Conservation (phyloP, 2,329 filamentous ascomycete species). For the Lasiodiplodia gonubiensis region DNA sequence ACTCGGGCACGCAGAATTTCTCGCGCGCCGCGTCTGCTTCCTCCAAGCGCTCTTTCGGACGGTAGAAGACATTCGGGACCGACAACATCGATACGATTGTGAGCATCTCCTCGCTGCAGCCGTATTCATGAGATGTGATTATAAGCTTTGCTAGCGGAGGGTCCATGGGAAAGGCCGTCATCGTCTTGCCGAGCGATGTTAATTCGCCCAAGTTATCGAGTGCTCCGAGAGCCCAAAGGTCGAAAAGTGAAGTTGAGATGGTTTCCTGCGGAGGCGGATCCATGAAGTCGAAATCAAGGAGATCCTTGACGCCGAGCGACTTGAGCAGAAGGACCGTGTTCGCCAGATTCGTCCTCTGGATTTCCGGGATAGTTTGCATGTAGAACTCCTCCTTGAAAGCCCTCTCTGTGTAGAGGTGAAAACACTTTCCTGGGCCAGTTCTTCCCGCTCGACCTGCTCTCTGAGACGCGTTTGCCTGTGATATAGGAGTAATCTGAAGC, state of each 20-base stretch:
- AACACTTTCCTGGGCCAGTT: constrained; percentile 94
- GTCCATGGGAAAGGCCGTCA: constrained; percentile 99
- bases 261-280: constrained; percentile 97
- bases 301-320: constrained; percentile 89
- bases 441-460: constrained; percentile 91
- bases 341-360: constrained; percentile 92
- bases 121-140: constrained; percentile 88
- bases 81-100: constrained; percentile 98
- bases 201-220: constrained; percentile 93
- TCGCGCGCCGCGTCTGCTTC: constrained; percentile 94
- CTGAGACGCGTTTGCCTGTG: constrained; percentile 93
- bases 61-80: constrained; percentile 94
- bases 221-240: constrained; percentile 94
- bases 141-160: constrained; percentile 92
- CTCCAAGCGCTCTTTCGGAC: constrained; percentile 94
- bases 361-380: constrained; percentile 95
- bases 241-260: constrained; percentile 95
- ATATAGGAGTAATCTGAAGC: constrained; percentile 95
- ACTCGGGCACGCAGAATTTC: constrained; percentile 98
- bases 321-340: constrained; percentile 96
- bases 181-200: constrained; percentile 82
- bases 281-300: constrained; percentile 99
- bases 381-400: constrained; percentile 97
- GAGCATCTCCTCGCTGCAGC: constrained; percentile 95
- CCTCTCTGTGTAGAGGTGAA: constrained; percentile 90